Base-by-base conservation (phyloP, 2,329 filamentous ascomycete species). In the Pseudocercospora pini-densiflorae region DNA sequence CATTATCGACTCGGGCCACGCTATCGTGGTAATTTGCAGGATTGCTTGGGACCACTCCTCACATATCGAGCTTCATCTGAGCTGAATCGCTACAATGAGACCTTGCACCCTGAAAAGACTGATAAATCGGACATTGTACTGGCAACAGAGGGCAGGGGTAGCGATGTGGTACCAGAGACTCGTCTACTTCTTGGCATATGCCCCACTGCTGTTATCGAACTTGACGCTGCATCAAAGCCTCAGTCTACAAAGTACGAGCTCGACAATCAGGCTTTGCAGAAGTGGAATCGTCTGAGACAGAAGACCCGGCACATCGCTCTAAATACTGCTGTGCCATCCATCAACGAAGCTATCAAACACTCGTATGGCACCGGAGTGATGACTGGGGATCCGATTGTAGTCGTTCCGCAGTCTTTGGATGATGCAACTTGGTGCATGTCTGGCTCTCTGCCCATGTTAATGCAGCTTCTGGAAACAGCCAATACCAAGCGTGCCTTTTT, bases 21-120 rank as follows among this genome's bases (percentile, higher is more conserved):
- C 57, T 99, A 99, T 73, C 90, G 93, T 75, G 95, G 95, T 16
- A 99, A 99, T 76, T 97, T 97, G 73, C 95, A 99, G 79, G 95
- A 99, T 76, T 95, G 93, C 72, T 85, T 99, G 14, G 95, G 96
- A 5, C 94, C 93, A 1, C 97, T 99, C 75, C 93, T 98, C 76
- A 99, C 96, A 0, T 99, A 99, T 76, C 89, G 92, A 73, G 94
- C 95, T 6, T 98, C 95, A 0, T 94, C 95, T 7, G 90, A 92
- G 62, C 82, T 99, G 45, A 95, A 96, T 66, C 85, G 97, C 61
- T 90, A 94, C 54, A 98, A 98, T 73, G 95, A 99, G 76, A 88
- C 93, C 60, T 85, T 97, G 43, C 92, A 97, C 78, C 90, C 92
- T 1, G 94, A 93, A 12, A 96, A 93, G 75, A 93, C 97, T 70